phyloP scores from a whole-genome alignment of 169 alveolate species.

The Fabrea salina region DNA sequence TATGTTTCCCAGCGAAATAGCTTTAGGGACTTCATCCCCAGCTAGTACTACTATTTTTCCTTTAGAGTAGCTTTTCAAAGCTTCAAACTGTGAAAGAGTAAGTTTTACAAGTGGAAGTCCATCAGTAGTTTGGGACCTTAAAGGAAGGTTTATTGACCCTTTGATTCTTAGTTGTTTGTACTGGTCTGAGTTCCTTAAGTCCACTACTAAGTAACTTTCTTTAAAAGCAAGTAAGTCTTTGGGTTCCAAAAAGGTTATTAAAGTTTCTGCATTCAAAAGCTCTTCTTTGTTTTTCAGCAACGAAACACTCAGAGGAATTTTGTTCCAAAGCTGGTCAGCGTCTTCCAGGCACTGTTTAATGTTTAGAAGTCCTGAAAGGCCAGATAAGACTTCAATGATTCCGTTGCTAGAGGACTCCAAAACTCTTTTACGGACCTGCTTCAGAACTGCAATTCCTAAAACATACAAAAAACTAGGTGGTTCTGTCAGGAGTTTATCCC shows the following conservation, averaged over 20 bases:
- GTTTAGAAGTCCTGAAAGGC: background rate
- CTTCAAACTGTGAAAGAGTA: background rate
- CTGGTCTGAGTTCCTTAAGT: background rate
- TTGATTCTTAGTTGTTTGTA: background rate
- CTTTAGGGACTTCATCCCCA: background rate
- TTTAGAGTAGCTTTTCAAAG: background rate
- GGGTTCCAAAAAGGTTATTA: background rate
- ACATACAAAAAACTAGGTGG: background rate
- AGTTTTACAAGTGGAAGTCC: background rate
- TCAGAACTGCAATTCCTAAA: background rate
- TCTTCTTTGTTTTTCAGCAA: background rate
- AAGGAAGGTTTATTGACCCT: slow-evolving; percentile 2
- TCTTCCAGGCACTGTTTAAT: slow-evolving; percentile 12
- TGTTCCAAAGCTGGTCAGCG: background rate
- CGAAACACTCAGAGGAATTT: background rate
- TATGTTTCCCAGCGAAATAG: slow-evolving; percentile 8
- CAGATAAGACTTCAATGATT: slow-evolving; percentile 6
- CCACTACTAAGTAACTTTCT: background rate
- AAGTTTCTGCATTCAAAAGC: background rate
- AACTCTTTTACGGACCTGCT: background rate
- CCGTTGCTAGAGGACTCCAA: background rate
- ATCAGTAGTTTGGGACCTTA: background rate
- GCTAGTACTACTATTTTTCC: background rate
- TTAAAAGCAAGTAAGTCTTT: background rate
- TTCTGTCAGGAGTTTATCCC: background rate